Conservation (phyloP, 768 basidiomycete species). For the Trametes villosa region DNA sequence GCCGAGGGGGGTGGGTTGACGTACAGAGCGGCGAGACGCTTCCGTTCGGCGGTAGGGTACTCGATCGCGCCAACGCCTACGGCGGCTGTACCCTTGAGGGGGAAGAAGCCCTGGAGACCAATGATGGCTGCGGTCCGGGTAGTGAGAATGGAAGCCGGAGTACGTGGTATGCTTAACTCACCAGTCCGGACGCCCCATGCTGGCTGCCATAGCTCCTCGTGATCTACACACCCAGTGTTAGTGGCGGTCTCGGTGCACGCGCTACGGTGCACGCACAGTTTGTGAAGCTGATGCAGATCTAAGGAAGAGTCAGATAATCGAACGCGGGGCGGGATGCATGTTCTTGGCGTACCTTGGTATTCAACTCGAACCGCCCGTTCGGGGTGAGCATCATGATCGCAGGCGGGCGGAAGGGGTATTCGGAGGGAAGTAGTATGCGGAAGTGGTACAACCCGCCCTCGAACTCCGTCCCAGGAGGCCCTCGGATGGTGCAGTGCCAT, state of each 20-base stretch:
- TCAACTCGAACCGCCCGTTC: slow-evolving; percentile 94
- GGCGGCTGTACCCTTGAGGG: slow-evolving; percentile 84
- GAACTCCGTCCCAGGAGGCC: slow-evolving; percentile 85
- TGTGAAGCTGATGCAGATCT: slow-evolving; percentile 95
- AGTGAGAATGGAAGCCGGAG: slow-evolving; percentile 3
- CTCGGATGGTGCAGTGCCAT: slow-evolving; percentile 98
- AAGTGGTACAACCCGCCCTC: slow-evolving; percentile 97
- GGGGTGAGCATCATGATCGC: slow-evolving; percentile 96
- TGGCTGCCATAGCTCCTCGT: slow-evolving; percentile 97
- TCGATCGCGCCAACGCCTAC: slow-evolving; percentile 89
- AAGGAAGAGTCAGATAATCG: slow-evolving; percentile 3
- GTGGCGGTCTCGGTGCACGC: slow-evolving; percentile 28
- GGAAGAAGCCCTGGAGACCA: slow-evolving; percentile 88
- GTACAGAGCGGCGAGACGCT: slow-evolving; percentile 75
- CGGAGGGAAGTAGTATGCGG: slow-evolving; percentile 85
- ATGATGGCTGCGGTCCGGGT: slow-evolving; percentile 64
- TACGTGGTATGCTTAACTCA: slow-evolving; percentile 35
- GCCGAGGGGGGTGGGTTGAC: slow-evolving; percentile 35
- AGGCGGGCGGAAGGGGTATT: slow-evolving; percentile 96
- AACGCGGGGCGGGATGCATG: not conserved
- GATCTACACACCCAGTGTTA: slow-evolving; percentile 55
- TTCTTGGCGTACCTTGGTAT: slow-evolving; percentile 76
- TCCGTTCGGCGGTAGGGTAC: slow-evolving; percentile 73
- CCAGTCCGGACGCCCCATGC: slow-evolving; percentile 98
- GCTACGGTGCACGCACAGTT: slow-evolving; percentile 61